A percentile compares a stretch with the other conserved stretches of the same genome.
phyloP scores from a whole-genome alignment of 805 yeast species.

The Saccharomycopsis fermentans region DNA sequence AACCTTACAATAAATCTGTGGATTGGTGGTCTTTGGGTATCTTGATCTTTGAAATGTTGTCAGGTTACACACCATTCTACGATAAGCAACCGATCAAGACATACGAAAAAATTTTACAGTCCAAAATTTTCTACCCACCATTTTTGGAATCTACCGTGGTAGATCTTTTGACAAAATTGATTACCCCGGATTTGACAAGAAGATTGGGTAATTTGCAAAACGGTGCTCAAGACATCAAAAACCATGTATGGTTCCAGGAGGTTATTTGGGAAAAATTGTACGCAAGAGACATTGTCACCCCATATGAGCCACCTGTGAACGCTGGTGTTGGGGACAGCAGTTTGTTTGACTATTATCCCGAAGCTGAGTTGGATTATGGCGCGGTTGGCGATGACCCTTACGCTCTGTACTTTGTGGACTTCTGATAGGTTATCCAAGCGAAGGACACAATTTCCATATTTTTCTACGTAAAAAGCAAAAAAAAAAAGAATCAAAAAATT shows the following conservation, averaged over 20 bases:
- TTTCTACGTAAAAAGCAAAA: neutral
- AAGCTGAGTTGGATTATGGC: constrained; percentile 83
- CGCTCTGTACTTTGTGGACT: constrained; percentile 49
- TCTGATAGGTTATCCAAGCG: constrained; percentile 24
- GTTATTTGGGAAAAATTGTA: constrained; percentile 87
- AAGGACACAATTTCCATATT: too few species aligned
- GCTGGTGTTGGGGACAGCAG: constrained; percentile 92
- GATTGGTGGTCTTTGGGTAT: constrained; percentile 98
- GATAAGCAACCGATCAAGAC: constrained; percentile 91
- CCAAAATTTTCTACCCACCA: constrained; percentile 68
- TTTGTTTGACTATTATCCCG: constrained; percentile 72
- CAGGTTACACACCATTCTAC: constrained; percentile 92
- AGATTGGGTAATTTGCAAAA: constrained; percentile 78
- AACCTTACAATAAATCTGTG: constrained; percentile 89
- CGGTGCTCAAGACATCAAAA: constrained; percentile 78
- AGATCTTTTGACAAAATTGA: constrained; percentile 61
- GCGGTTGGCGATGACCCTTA: constrained; percentile 61
- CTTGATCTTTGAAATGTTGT: constrained; percentile 84
- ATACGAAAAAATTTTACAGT: constrained; percentile 79
- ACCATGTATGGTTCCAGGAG: constrained; percentile 86
- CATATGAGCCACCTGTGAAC: constrained; percentile 92
- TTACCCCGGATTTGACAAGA: constrained; percentile 74
- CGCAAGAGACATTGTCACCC: constrained; percentile 84
- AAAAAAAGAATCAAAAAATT: too few species aligned
- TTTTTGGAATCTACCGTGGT: constrained; percentile 69